These are phyloP conservation scores for Tilletia horrida DNA, from an alignment of 1,284 basidiomycete genomes.

Conservation along the genomic window DNA sequence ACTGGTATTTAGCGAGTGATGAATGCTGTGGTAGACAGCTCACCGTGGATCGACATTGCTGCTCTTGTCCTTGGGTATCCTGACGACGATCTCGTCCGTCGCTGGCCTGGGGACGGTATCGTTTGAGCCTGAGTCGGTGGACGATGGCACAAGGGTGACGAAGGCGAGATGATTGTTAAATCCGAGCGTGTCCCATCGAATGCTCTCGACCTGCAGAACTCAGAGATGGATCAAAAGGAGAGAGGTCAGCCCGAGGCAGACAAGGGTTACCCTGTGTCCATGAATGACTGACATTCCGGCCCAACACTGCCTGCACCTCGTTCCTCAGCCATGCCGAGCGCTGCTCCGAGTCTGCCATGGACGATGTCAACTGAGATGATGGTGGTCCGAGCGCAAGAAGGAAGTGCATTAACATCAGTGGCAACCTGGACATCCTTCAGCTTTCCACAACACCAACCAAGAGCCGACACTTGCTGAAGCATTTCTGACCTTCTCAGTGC, in stretches of 20 bases:
- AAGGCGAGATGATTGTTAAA: conserved; percentile 1
- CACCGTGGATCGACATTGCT: conserved; percentile 5
- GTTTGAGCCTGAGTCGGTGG: not conserved
- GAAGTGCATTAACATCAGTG: no score
- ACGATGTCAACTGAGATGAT: no score
- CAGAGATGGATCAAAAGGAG: not conserved
- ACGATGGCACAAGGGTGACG: not conserved
- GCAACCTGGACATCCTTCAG: no score
- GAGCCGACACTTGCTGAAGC: no score
- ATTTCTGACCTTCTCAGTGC: no score
- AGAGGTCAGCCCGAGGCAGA: no score
- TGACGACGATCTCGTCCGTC: conserved; percentile 1
- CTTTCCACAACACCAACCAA: not conserved
- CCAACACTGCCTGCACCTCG: not conserved
- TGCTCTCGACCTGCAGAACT: not conserved
- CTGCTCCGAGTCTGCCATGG: not conserved
- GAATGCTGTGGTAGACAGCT: not conserved
- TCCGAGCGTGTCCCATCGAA: conserved; percentile 3
- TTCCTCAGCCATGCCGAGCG: not conserved
- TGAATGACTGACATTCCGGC: not conserved
- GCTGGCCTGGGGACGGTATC: not conserved
- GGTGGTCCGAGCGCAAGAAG: no score
- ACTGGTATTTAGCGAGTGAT: no score
- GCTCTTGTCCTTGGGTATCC: not conserved
- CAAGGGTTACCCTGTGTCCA: no score